Evolutionary conservation across 2,329 filamentous ascomycete species (phyloP).

Genomic region (Fusarium compactum): DNA sequence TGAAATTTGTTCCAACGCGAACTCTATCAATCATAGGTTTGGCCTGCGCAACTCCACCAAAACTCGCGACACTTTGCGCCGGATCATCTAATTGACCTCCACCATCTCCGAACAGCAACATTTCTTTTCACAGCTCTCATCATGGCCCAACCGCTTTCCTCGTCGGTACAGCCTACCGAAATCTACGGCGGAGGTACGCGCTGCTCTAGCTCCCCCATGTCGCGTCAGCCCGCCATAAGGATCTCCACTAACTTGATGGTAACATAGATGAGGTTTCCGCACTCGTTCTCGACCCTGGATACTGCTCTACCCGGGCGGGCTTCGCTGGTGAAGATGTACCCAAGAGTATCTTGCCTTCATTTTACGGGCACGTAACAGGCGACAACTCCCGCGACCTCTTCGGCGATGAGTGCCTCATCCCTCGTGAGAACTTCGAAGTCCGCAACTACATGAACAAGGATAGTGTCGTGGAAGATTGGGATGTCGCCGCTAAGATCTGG

Average conservation of each 20-base stretch:
- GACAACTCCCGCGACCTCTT: constrained; percentile 72
- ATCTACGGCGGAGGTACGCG: constrained; percentile 71
- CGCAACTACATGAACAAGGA: constrained; percentile 93
- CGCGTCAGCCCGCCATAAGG: constrained; percentile 30
- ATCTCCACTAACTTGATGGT: constrained; percentile 37
- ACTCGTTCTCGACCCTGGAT: constrained; percentile 95
- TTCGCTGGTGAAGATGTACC: constrained; percentile 98
- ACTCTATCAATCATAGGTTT: constrained; percentile 24
- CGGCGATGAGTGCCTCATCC: constrained; percentile 90
- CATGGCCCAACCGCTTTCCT: constrained; percentile 68
- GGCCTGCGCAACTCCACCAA: constrained; percentile 46
- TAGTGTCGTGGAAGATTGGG: constrained; percentile 96
- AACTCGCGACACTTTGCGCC: constrained; percentile 42
- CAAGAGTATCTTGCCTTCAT: constrained; percentile 91
- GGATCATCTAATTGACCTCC: constrained; percentile 46
- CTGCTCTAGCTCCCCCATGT: constrained; percentile 35
- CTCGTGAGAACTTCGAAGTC: constrained; percentile 81
- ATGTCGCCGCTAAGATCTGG: constrained; percentile 89
- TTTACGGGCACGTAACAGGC: constrained; percentile 76
- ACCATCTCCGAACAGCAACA: constrained; percentile 22
- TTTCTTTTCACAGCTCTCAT: constrained; percentile 30
- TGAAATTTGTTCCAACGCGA: constrained; percentile 53
- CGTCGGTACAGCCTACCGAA: constrained; percentile 70
- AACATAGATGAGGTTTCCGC: constrained; percentile 92
- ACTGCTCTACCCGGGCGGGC: constrained; percentile 89